Evolutionary conservation across 805 yeast genomes (phyloP), one percentile per base, ranked within the genome.

Genomic region (Lipomyces chichibuensis): DNA sequence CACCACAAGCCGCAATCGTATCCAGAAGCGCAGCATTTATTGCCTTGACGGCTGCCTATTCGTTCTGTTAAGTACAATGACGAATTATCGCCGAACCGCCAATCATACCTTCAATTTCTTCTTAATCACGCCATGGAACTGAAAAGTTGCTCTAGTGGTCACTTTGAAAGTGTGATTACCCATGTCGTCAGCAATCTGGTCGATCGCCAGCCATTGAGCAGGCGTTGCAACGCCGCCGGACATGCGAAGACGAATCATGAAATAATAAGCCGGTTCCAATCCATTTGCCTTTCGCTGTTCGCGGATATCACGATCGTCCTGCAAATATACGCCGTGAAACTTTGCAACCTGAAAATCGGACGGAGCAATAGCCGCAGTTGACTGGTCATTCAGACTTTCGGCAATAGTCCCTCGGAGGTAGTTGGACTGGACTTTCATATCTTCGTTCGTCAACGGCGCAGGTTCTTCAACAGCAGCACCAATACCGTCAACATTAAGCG

Each of bases 301-400:
- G 79, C 98, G 87, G 67, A 94, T 83, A 79, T 94, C 98, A 82
- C 98, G 91, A 78, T 94, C 98, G 79, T 94, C 98, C 82, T 94
- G 98, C 97, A 94, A 91, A 79, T 94, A 94, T 73, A 92, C 92
- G 80, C 98, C 98, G 79, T 94, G 98, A 86, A 94, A 94, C 80
- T 94, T 94, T 71, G 98, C 92, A 78, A 94, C 80, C 80, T 93
- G 98, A 80, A 92, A 97, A 79, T 92, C 98, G 66, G 86, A 85
- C 14, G 97, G 94, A 71, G 89, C 84, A 72, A 94, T 90, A 14
- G 97, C 93, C 71, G 98, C 97, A 9, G 98, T 94, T 2, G 92
- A 83, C 65, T 84, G 84, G 77, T 94, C 98, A 64, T 78, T 75
- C 68, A 94, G 84, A 52, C 94, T 97, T 78, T 90, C 95, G 46